phyloP scores from a whole-genome alignment of 2,329 filamentous ascomycete genomes.

The Akanthomyces dipterigenus region DNA sequence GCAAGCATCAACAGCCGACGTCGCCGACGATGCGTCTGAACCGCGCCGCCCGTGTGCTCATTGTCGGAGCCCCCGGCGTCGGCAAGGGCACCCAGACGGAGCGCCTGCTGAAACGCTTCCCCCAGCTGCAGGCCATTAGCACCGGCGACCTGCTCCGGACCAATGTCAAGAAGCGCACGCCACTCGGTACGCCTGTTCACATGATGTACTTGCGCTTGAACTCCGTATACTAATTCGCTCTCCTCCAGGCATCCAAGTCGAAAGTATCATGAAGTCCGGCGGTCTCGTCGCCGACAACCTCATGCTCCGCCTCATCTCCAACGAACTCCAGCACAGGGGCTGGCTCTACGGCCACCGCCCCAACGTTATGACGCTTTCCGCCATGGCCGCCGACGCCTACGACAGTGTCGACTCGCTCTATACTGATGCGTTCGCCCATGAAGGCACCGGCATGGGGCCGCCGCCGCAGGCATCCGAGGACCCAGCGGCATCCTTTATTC shows the following conservation, averaged over 20 bases:
- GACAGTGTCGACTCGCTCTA: conserved; percentile 26
- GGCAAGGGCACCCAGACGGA: conserved; percentile 96
- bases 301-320: conserved; percentile 86
- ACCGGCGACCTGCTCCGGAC: conserved; percentile 87
- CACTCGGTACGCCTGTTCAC: conserved; percentile 57
- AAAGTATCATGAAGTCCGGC: conserved; percentile 79
- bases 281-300: conserved; percentile 86
- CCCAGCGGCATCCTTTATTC: conserved; percentile 80
- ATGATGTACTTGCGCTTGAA: background rate
- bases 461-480: conserved; percentile 52
- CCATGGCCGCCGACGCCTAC: conserved; percentile 34
- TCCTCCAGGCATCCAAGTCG: conserved; percentile 73
- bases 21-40: conserved; percentile 52
- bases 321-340: conserved; percentile 76
- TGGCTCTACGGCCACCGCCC: conserved; percentile 60
- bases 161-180: conserved; percentile 84
- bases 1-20: background rate
- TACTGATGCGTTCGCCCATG: conserved; percentile 29
- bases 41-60: conserved; percentile 83
- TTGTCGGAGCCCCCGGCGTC: conserved; percentile 92
- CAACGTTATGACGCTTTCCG: conserved; percentile 46
- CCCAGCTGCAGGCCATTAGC: conserved; percentile 84
- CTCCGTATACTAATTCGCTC: background rate
- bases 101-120: conserved; percentile 77
- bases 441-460: conserved; percentile 25